A percentile compares a stretch with the other conserved stretches of the same genome.
phyloP scores from a whole-genome alignment of 108 stramenopile species.

The Cyclotella baltica region DNA sequence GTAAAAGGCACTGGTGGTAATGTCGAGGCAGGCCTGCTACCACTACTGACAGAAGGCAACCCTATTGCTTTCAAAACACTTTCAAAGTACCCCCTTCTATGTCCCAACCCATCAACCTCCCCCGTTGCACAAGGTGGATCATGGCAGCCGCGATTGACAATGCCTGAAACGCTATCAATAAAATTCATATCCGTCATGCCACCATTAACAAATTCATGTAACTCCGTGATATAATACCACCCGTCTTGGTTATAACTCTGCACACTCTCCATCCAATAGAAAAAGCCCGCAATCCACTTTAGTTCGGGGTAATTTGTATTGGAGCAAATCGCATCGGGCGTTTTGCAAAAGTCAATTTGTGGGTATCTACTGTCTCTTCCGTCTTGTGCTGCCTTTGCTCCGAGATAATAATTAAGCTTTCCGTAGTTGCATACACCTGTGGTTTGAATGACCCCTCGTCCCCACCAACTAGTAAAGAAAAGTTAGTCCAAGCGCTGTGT shows the following conservation, averaged over 20 bases:
- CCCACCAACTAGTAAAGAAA: not conserved
- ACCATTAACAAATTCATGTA: conserved; percentile 30
- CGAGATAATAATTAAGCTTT: conserved; percentile 27
- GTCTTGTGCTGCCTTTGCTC: conserved; percentile 13
- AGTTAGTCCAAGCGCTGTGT: not conserved
- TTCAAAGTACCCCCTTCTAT: conserved; percentile 12
- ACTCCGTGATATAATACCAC: conserved; percentile 18
- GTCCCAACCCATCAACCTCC: conserved; percentile 8
- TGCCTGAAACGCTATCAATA: conserved; percentile 23
- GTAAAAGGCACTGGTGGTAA: not conserved
- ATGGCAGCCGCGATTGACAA: conserved; percentile 29
- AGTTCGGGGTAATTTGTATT: conserved; percentile 2
- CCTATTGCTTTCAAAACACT: conserved; percentile 14
- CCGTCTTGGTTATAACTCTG: conserved; percentile 25
- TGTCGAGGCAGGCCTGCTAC: conserved; percentile 4
- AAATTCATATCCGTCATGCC: conserved; percentile 28
- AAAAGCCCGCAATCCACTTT: conserved; percentile 24
- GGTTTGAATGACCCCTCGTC: too few species aligned
- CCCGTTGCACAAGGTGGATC: conserved; percentile 31
- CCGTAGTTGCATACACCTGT: conserved; percentile 16
- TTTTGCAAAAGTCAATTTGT: conserved; percentile 26
- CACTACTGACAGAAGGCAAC: conserved; percentile 23
- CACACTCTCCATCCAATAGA: conserved; percentile 25
- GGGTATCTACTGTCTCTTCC: conserved; percentile 5
- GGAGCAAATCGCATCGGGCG: conserved; percentile 16